Percentiles rank a stretch among this genome's conserved stretches.
phyloP scores from a whole-genome alignment of 768 basidiomycete species.

The Psilocybe sp. region DNA sequence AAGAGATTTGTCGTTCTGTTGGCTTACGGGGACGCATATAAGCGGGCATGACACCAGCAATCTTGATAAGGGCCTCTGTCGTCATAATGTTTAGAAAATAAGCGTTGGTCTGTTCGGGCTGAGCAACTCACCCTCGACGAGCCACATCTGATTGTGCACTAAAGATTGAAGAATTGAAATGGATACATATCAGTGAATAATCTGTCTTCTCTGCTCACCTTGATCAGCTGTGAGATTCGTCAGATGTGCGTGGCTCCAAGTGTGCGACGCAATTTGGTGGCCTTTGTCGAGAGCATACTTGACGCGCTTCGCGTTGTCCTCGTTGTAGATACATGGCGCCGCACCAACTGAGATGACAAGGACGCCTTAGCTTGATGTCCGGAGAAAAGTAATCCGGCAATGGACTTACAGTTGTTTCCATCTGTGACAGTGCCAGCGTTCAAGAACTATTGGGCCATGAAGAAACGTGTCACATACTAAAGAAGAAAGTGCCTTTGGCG shows the following conservation, averaged over 20 bases:
- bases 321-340: slow-evolving; percentile 34
- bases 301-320: slow-evolving; percentile 28
- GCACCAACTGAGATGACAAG: slow-evolving; percentile 8
- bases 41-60: slow-evolving; percentile 35
- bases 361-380: not conserved
- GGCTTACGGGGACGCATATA: slow-evolving; percentile 38
- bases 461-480: slow-evolving; percentile 28
- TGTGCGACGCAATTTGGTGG: slow-evolving; percentile 43
- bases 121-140: slow-evolving; percentile 32
- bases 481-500: slow-evolving; percentile 43
- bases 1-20: not conserved
- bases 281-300: slow-evolving; percentile 35
- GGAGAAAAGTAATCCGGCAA: not conserved
- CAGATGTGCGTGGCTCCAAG: slow-evolving; percentile 39
- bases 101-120: slow-evolving; percentile 22
- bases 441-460: slow-evolving; percentile 34
- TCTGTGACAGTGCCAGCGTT: slow-evolving; percentile 15
- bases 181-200: not conserved
- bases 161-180: not conserved
- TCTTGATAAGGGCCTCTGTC: slow-evolving; percentile 34
- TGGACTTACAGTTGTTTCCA: slow-evolving; percentile 33
- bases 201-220: slow-evolving; percentile 21
- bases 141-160: slow-evolving; percentile 45
- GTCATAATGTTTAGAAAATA: not conserved
- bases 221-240: slow-evolving; percentile 33